Evolutionary conservation across 345 rosid genomes (phyloP), one percentile per base, ranked within the genome.

Genomic region (Conringia planisiliqua): DNA sequence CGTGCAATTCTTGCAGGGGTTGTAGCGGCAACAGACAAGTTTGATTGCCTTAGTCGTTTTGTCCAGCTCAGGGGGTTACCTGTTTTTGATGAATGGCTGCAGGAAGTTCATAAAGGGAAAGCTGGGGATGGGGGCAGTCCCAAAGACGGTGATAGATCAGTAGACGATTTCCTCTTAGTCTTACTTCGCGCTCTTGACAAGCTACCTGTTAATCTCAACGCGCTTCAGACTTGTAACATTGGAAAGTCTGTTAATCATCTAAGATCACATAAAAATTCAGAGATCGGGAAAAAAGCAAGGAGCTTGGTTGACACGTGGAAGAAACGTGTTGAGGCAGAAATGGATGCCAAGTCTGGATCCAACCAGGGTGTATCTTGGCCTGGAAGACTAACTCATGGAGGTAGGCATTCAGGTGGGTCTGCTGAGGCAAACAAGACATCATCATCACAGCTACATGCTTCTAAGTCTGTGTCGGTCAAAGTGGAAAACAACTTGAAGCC

Each of bases 271-370:
- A 91, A 88, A 71, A 90, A 88, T 51, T 74, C 83, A 46, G 97
- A 94, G 59, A 90, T 94, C 73, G 95, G 89, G 80, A 94, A 83
- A 85, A 94, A 94, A 68, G 95, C 96, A 32, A 85, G 96, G 80
- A 84, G 90, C 63, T 83, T 94, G 56, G 98, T 94, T 67, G 98
- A 94, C 76, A 91, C 90, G 3, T 94, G 98, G 97, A 94, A 94
- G 85, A 94, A 86, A 71, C 88, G 96, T 16, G 98, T 94, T 22
- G 98, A 94, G 78, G 93, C 90, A 74, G 98, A 94, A 76, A 90
- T 91, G 97, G 95, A 94, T 84, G 86, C 88, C 0, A 91, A 86
- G 77, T 72, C 90, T 63, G 88, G 87, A 20, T 80, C 89, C 11
- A 88, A 79, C 54, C 96, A 83, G 77, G 85, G 77, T 76, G 89